These are phyloP conservation scores for Adansonia madagascariensis DNA, from an alignment of 441 rosid species.

Conservation along the genomic window DNA sequence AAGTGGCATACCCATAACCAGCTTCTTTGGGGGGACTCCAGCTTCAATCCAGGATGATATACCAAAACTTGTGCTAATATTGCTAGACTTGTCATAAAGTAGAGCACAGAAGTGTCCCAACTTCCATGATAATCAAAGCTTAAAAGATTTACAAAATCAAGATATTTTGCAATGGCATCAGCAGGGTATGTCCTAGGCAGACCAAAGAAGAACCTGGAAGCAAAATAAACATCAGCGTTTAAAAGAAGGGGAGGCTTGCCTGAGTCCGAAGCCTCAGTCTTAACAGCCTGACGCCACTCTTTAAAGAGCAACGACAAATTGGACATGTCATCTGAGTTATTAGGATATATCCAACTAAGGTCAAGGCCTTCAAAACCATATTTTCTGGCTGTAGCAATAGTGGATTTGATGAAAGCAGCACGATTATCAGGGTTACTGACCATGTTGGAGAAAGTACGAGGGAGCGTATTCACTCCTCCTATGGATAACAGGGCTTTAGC, in stretches of 20 bases:
- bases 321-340: constrained; percentile 29
- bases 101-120: constrained; percentile 43
- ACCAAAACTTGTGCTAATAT: constrained; percentile 48
- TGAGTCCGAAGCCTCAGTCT: constrained; percentile 42
- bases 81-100: constrained; percentile 37
- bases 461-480: constrained; percentile 37
- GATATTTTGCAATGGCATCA: constrained; percentile 30
- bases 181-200: constrained; percentile 40
- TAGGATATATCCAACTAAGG: constrained; percentile 49
- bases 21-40: constrained; percentile 37
- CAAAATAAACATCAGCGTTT: constrained; percentile 48
- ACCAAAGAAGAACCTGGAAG: constrained; percentile 36
- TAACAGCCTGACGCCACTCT: constrained; percentile 40
- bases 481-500: constrained; percentile 46
- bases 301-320: constrained; percentile 33
- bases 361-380: constrained; percentile 48
- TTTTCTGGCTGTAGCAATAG: constrained; percentile 44
- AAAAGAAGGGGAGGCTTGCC: constrained; percentile 38
- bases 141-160: constrained; percentile 57
- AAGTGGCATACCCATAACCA: constrained; percentile 53
- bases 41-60: constrained; percentile 46
- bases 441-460: constrained; percentile 37
- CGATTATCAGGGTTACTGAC: constrained; percentile 30
- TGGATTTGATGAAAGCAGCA: constrained; percentile 43
- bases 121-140: constrained; percentile 51